These are phyloP conservation scores for Phaeodactylum tricornutum DNA, from an alignment of 108 stramenopile species.

Conservation along the genomic window DNA sequence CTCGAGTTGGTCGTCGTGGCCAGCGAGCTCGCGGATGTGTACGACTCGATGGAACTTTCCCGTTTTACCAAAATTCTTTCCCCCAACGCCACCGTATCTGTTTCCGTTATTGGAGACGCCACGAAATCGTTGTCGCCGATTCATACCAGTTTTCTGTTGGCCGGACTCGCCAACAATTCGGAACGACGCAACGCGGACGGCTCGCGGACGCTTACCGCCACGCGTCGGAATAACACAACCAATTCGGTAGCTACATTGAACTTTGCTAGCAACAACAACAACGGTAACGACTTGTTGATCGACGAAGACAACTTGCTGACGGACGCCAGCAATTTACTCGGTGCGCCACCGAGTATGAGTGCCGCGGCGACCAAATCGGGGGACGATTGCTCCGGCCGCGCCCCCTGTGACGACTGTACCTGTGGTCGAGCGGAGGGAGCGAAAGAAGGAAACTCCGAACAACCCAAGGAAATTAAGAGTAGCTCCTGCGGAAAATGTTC, in stretches of 20 bases:
- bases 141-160: slow-evolving; percentile 52
- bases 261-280: neutral
- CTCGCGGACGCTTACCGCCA: slow-evolving; percentile 38
- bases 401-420: slow-evolving; percentile 95
- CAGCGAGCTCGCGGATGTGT: slow-evolving; percentile 9
- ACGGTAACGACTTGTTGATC: no score
- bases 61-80: slow-evolving; percentile 16
- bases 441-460: slow-evolving; percentile 5
- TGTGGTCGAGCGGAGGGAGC: slow-evolving; percentile 72
- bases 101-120: slow-evolving; percentile 17
- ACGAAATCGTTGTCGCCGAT: slow-evolving; percentile 18
- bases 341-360: slow-evolving; percentile 40
- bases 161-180: slow-evolving; percentile 44
- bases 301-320: slow-evolving; percentile 30
- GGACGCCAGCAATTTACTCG: slow-evolving; percentile 17
- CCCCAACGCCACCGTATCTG: slow-evolving; percentile 4
- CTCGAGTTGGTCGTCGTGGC: neutral
- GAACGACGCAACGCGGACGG: slow-evolving; percentile 37
- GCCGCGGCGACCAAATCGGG: slow-evolving; percentile 15
- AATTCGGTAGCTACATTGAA: neutral
- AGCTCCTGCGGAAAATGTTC: slow-evolving; percentile 94
- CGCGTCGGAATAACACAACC: neutral
- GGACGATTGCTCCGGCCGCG: slow-evolving; percentile 75
- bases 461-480: slow-evolving; percentile 19
- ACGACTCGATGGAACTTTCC: slow-evolving; percentile 39